Conservation (phyloP, 2,329 filamentous ascomycete species). For the Pestalotiopsis sp. region DNA sequence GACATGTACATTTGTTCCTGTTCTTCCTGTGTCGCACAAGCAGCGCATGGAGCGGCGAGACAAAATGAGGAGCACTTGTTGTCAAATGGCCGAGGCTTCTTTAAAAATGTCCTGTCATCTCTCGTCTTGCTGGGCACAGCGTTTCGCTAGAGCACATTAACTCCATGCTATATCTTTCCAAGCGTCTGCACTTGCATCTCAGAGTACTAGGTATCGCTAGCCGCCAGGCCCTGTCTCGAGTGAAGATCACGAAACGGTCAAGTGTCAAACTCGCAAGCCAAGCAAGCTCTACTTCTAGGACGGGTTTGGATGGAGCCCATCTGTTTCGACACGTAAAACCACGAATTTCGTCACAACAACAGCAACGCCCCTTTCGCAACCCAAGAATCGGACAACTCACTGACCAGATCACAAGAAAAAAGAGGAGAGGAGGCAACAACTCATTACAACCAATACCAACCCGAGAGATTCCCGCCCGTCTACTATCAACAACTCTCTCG, state of each 20-base stretch:
- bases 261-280: background rate
- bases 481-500: background rate
- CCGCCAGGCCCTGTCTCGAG: conserved; percentile 12
- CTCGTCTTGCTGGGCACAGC: background rate
- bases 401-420: background rate
- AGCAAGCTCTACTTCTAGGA: background rate
- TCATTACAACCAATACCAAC: background rate
- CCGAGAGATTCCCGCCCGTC: background rate
- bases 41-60: background rate
- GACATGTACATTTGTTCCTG: background rate
- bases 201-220: conserved; percentile 7
- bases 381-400: background rate
- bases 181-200: background rate
- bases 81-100: background rate
- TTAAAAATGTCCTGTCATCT: background rate
- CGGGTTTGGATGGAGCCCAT: background rate
- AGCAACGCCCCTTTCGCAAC: background rate
- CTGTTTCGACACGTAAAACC: background rate
- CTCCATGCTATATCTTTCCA: background rate
- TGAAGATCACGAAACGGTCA: conserved; percentile 5
- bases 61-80: background rate
- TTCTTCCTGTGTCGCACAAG: background rate
- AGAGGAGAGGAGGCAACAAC: background rate
- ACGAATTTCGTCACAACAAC: background rate
- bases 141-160: background rate